phyloP scores from a whole-genome alignment of 345 rosid genomes.

The Psidium friedrichsthalianum region DNA sequence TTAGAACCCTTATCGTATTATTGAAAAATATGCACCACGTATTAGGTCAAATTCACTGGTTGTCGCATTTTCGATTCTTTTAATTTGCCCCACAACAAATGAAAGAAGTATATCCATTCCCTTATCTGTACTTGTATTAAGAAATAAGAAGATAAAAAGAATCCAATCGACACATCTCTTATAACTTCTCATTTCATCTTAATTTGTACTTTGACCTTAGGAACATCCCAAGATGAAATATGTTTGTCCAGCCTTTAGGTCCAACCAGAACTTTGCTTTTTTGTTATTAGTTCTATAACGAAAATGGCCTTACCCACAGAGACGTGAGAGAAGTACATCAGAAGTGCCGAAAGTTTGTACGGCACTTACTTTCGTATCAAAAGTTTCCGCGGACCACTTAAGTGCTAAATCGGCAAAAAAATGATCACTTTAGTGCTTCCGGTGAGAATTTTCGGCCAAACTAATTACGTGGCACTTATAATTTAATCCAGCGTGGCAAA shows the following conservation, averaged over 20 bases:
- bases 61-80: not conserved
- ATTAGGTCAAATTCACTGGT: not conserved
- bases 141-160: not conserved
- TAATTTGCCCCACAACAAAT: not conserved
- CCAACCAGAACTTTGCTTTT: no score
- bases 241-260: not conserved
- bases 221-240: no score
- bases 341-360: no score
- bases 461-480: no score
- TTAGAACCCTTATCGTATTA: not conserved
- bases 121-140: not conserved
- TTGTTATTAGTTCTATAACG: no score
- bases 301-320: not conserved
- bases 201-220: not conserved
- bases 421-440: no score
- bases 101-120: not conserved
- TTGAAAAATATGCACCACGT: not conserved
- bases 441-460: no score
- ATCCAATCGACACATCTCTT: not conserved
- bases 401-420: no score
- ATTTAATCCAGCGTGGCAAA: no score
- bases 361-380: no score
- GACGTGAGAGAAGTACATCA: no score
- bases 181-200: not conserved
- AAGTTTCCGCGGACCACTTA: no score